Percentiles rank a stretch among this genome's conserved stretches.
These are phyloP conservation scores for Phylloporus sp. DNA, from an alignment of 768 basidiomycete species.

Conservation along the genomic window DNA sequence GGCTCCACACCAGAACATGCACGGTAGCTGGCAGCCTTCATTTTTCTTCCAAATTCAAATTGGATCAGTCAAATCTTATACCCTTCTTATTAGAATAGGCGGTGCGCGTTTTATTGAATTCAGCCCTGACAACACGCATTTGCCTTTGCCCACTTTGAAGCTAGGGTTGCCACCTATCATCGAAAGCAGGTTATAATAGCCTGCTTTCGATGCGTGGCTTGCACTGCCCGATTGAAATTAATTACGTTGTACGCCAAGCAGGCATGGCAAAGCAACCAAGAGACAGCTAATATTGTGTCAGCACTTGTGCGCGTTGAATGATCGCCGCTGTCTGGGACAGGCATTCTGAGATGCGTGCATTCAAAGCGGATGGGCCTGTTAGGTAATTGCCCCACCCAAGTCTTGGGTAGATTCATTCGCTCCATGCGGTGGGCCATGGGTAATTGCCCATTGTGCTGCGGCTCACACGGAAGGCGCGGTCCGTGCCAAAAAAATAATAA, in stretches of 20 bases:
- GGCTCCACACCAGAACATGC: neutral
- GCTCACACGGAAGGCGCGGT: conserved; percentile 2
- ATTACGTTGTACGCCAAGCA: neutral
- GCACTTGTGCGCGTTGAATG: neutral
- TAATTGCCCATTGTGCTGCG: neutral
- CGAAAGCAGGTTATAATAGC: neutral
- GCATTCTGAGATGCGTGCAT: neutral
- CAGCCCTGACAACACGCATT: conserved; percentile 5
- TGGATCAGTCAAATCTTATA: neutral
- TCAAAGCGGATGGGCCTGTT: neutral
- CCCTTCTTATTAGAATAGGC: neutral
- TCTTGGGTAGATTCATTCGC: neutral
- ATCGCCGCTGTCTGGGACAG: neutral
- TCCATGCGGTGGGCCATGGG: neutral
- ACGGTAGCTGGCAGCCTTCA: neutral
- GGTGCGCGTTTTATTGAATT: conserved; percentile 1
- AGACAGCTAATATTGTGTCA: neutral
- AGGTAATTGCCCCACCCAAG: neutral
- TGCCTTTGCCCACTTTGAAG: conserved; percentile 2
- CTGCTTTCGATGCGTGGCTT: conserved; percentile 1
- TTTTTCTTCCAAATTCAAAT: neutral
- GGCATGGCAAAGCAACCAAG: neutral
- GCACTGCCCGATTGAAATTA: conserved; percentile 1
- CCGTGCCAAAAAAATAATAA: conserved; percentile 3
- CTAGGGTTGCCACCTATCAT: neutral